Percentiles rank a stretch among this genome's conserved stretches.
Conservation (phyloP, 805 yeast species). For the Yueomyces sinensis region DNA sequence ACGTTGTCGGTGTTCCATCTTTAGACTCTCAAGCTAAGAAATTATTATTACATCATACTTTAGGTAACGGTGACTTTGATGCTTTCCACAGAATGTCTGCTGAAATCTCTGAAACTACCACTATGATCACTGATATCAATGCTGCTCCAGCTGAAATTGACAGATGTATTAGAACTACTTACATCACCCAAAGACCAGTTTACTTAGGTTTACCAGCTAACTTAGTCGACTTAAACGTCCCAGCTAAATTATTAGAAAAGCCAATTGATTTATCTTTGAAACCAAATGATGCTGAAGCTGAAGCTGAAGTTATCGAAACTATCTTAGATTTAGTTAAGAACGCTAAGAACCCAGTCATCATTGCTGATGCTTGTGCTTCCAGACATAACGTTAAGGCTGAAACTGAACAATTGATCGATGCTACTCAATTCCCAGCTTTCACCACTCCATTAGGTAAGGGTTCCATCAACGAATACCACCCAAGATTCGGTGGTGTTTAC, state of each 20-base stretch:
- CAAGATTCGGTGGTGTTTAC: slow-evolving; percentile 73
- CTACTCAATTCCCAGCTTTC: slow-evolving; percentile 68
- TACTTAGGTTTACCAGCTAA: slow-evolving; percentile 77
- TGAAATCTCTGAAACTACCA: slow-evolving; percentile 54
- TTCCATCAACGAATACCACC: slow-evolving; percentile 55
- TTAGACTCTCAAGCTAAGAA: slow-evolving; percentile 59
- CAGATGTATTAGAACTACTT: slow-evolving; percentile 60
- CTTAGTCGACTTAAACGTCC: slow-evolving; percentile 53
- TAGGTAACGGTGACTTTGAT: slow-evolving; percentile 73
- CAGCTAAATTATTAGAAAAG: slow-evolving; percentile 40
- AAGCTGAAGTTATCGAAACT: slow-evolving; percentile 45
- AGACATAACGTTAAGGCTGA: slow-evolving; percentile 61
- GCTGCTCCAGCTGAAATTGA: slow-evolving; percentile 64
- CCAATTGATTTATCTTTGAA: slow-evolving; percentile 51
- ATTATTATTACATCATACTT: slow-evolving; percentile 66
- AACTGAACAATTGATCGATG: slow-evolving; percentile 45
- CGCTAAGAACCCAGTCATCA: slow-evolving; percentile 58
- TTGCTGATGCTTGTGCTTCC: slow-evolving; percentile 80
- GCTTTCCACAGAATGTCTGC: slow-evolving; percentile 71
- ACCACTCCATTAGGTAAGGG: slow-evolving; percentile 90
- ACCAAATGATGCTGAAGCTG: slow-evolving; percentile 48
- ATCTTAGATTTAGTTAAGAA: slow-evolving; percentile 38
- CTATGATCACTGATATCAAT: slow-evolving; percentile 47
- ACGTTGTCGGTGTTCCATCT: slow-evolving; percentile 80
- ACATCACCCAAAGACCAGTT: slow-evolving; percentile 63